Base-by-base conservation (phyloP, 768 basidiomycete genomes). In the Glaciozyma martinii region DNA sequence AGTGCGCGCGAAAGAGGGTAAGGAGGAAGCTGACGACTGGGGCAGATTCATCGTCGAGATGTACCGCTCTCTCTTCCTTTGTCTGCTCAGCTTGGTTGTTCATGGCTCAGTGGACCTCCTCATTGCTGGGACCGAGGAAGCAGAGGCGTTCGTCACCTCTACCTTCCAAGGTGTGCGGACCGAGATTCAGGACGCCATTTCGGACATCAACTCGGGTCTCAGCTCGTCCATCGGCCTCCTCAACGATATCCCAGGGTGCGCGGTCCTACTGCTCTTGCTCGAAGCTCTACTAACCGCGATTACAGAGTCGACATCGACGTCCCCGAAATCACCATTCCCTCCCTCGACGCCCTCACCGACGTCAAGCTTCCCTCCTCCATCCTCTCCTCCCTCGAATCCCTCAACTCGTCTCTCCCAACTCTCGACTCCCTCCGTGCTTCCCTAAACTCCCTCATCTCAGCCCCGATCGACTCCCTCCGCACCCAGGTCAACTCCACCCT, bases 31-130 rank as follows among this genome's bases (percentile, higher is more conserved):
- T 16, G 50, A 52, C 8, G 86, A n/a, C 81, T 87, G 85, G 81
- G 86, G 92, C 77, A 90, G 89, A 72, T 97, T 98, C 76, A 82
- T 95, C 68, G 83, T 98, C 69, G 87, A 90, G 77, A 83, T 86
- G 54, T 98, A 95, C 75, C 86, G 92, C 47, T 93, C 91, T 5
- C 88, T 93, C 5, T 86, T 94, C 73, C 81, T 99, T 59, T 99
- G 94, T 76, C 91, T 95, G 71, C 78, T 95, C 68, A 91, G 98
- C 76, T 81, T 98, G 52, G 85, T 89, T 29, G 84, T 99, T 15
- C 81, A 85, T 33, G 91, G 91, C 23, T 86, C 82, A 9, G 79
- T 99, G 59, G 81, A 84, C 30, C 78, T 97, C 61, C 78, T 95
- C 54, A 89, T 95, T 57, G 81, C 79, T 56, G 90, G 90, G 9